phyloP scores from a whole-genome alignment of 2,329 filamentous ascomycete species.

The Claviceps sp. region DNA sequence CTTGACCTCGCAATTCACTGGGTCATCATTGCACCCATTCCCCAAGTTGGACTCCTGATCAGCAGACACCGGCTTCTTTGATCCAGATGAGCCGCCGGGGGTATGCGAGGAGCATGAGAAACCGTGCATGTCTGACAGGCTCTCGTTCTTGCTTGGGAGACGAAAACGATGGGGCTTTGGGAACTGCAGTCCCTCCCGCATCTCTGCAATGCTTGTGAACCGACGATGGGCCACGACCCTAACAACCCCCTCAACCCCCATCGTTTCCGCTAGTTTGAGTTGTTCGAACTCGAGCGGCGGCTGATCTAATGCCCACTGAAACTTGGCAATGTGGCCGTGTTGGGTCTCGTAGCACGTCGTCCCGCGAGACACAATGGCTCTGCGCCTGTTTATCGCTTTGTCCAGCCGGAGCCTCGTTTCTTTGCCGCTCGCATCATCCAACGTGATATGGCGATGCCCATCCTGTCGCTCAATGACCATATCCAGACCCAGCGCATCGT shows the following conservation, averaged over 20 bases:
- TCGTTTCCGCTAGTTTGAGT: conserved; percentile 7
- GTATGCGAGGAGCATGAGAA: neutral
- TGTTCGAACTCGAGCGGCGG: conserved; percentile 8
- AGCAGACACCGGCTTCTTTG: conserved; percentile 6
- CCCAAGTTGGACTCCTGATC: conserved; percentile 6
- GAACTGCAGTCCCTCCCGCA: conserved; percentile 8
- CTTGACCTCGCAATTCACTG: neutral
- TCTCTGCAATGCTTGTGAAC: conserved; percentile 7
- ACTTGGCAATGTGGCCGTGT: conserved; percentile 9
- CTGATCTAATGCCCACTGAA: conserved; percentile 5
- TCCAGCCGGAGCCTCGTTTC: conserved; percentile 1
- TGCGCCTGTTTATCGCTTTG: conserved; percentile 5
- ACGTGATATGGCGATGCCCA: neutral
- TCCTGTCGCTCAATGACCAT: conserved; percentile 3
- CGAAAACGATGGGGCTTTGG: conserved; percentile 2
- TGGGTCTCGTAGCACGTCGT: conserved; percentile 9
- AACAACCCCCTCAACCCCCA: conserved; percentile 8
- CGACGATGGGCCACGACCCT: conserved; percentile 7
- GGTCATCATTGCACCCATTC: neutral
- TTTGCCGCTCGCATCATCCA: conserved; percentile 2
- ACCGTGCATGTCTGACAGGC: conserved; percentile 2
- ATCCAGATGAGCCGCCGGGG: neutral
- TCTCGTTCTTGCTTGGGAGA: neutral
- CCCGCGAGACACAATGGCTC: conserved; percentile 8
- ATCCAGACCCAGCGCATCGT: conserved; percentile 8